These are phyloP conservation scores for Medicago arabica DNA, from an alignment of 306 rosid genomes.

Conservation along the genomic window DNA sequence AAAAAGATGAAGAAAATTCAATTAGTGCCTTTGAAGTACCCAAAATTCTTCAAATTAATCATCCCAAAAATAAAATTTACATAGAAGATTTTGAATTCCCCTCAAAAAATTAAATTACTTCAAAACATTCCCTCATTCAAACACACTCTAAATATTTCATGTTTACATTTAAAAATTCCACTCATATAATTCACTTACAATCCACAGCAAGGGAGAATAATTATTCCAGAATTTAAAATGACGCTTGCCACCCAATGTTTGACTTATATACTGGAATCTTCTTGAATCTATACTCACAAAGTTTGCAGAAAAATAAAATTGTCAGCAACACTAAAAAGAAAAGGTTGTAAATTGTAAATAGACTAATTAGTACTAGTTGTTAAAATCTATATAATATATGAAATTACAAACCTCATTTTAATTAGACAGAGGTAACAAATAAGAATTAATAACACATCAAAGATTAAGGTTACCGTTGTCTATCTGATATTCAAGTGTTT, in stretches of 20 bases:
- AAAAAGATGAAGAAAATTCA: no score
- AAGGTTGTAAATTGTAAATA: neutral
- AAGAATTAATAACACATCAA: conserved; percentile 3
- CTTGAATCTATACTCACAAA: conserved; percentile 57
- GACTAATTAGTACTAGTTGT: neutral
- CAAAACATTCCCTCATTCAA: no score
- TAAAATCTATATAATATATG: no score
- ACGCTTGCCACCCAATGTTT: conserved; percentile 65
- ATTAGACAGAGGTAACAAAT: neutral
- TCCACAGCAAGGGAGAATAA: conserved; percentile 63
- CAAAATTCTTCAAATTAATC: no score
- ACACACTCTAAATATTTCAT: neutral
- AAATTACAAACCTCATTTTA: neutral
- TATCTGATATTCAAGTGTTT: conserved; percentile 63
- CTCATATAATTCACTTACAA: conserved; percentile 47
- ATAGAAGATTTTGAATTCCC: no score
- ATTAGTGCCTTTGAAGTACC: no score
- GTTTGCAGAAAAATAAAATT: neutral
- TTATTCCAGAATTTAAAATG: conserved; percentile 62
- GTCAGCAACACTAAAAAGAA: neutral
- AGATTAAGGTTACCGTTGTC: conserved; percentile 54
- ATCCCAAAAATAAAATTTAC: no score
- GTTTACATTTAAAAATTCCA: neutral
- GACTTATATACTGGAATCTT: conserved; percentile 54
- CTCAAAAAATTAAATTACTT: no score